These are phyloP conservation scores for Theobroma grandiflorum DNA, from an alignment of 441 rosid genomes.

Conservation along the genomic window DNA sequence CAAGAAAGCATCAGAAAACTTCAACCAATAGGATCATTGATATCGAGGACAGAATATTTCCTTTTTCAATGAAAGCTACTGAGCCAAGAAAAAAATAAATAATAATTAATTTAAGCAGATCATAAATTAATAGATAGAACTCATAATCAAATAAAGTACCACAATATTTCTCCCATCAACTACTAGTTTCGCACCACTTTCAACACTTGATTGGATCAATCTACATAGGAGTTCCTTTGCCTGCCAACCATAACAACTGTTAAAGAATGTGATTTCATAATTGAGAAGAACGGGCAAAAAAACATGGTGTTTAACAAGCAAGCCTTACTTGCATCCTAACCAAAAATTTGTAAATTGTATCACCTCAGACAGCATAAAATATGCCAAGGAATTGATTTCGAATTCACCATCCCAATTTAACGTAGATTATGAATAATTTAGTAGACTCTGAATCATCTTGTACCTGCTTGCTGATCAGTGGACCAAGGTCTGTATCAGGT, in stretches of 20 bases:
- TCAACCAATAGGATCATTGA: neutral
- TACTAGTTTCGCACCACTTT: conserved; percentile 46
- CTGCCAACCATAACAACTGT: conserved; percentile 30
- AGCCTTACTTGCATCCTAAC: neutral
- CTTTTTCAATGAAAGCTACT: conserved; percentile 4
- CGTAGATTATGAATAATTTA: neutral
- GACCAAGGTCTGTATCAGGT: conserved; percentile 57
- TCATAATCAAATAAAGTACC: conserved; percentile 33
- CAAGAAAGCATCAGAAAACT: conserved; percentile 17
- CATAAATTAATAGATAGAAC: neutral
- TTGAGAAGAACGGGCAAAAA: neutral
- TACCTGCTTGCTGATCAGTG: conserved; percentile 67
- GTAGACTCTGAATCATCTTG: neutral
- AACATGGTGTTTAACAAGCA: neutral
- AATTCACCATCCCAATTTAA: neutral
- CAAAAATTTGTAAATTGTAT: conserved; percentile 5
- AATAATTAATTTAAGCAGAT: conserved; percentile 9
- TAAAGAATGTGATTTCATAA: conserved; percentile 15
- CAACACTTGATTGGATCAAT: conserved; percentile 49
- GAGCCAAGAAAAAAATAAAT: conserved; percentile 2
- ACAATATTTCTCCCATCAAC: conserved; percentile 55
- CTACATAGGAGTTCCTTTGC: conserved; percentile 50
- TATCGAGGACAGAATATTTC: conserved; percentile 1
- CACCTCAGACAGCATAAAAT: neutral
- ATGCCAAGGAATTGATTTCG: neutral